These are phyloP conservation scores for Lippia alba DNA, from an alignment of 305 asterid genomes.

Conservation along the genomic window DNA sequence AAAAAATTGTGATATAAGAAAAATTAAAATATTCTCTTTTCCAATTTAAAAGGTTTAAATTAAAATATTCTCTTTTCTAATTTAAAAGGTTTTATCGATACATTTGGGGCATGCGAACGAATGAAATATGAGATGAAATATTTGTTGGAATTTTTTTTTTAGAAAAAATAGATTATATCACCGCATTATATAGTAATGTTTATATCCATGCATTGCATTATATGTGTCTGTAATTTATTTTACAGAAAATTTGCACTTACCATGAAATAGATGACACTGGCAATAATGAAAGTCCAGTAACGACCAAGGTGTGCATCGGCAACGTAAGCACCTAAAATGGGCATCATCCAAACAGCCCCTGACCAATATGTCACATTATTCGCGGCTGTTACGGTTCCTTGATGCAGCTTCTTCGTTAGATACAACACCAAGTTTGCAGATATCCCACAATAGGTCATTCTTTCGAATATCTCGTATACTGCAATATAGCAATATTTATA, in stretches of 20 bases:
- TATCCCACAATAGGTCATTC: constrained; percentile 75
- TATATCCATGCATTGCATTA: too few relatives aligned
- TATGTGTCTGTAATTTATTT: too few relatives aligned
- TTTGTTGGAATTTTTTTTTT: too few relatives aligned
- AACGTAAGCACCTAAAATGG: constrained; percentile 62
- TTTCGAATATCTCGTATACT: constrained; percentile 74
- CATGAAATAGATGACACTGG: constrained; percentile 51
- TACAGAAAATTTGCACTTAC: constrained; percentile 25
- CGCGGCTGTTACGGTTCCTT: constrained; percentile 62
- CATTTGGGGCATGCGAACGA: too few relatives aligned
- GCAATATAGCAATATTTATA: background rate
- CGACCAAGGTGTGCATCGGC: constrained; percentile 76
- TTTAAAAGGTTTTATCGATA: too few relatives aligned
- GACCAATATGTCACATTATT: constrained; percentile 68
- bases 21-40: too few relatives aligned
- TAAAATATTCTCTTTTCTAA: too few relatives aligned
- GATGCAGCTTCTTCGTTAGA: constrained; percentile 55
- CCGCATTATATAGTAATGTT: too few relatives aligned
- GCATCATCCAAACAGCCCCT: constrained; percentile 69
- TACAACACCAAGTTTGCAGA: constrained; percentile 62
- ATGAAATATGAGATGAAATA: too few relatives aligned
- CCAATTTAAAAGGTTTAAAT: too few relatives aligned
- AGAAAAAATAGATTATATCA: too few relatives aligned
- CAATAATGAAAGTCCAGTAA: constrained; percentile 58
- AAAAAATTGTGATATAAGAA: too few relatives aligned